These are phyloP conservation scores for Saccharomycopsis synnaedendra DNA, from an alignment of 805 yeast genomes.

Conservation along the genomic window DNA sequence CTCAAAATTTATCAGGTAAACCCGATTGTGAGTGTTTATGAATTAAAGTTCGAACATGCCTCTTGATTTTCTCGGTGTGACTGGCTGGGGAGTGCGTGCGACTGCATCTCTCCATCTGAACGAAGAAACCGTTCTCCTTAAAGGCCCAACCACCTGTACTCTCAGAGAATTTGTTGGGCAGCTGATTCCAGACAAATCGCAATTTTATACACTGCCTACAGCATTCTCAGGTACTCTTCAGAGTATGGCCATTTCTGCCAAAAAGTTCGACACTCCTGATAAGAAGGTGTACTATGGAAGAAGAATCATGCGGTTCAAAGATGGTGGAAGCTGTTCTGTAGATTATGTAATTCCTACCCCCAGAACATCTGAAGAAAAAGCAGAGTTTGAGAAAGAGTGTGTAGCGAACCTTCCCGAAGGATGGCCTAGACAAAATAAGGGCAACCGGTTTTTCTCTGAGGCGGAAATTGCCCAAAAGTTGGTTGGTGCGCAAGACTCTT, in stretches of 20 bases:
- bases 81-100: slow-evolving; percentile 23
- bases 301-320: slow-evolving; percentile 43
- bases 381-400: slow-evolving; percentile 27
- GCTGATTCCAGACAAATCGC: slow-evolving; percentile 34
- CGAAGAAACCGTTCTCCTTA: slow-evolving; percentile 24
- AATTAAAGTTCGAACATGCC: slow-evolving; percentile 1
- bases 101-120: slow-evolving; percentile 24
- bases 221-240: slow-evolving; percentile 68
- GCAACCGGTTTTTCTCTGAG: slow-evolving; percentile 50
- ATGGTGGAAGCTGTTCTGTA: slow-evolving; percentile 63
- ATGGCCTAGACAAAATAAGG: slow-evolving; percentile 53
- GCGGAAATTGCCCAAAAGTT: slow-evolving; percentile 29
- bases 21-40: background rate
- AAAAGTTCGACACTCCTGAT: slow-evolving; percentile 31
- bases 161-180: slow-evolving; percentile 15
- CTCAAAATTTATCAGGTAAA: background rate
- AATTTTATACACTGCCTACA: slow-evolving; percentile 46
- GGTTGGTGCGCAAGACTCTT: slow-evolving; percentile 18
- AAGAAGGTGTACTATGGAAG: slow-evolving; percentile 61
- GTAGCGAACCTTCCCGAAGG: slow-evolving; percentile 33
- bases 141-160: slow-evolving; percentile 19
- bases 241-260: slow-evolving; percentile 55
- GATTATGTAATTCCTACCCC: slow-evolving; percentile 51
- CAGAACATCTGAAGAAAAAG: slow-evolving; percentile 21
- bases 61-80: slow-evolving; percentile 7